Evolutionary conservation across 2,329 filamentous ascomycete genomes (phyloP), one percentile per base, ranked within the genome.

Genomic region (Ophiostoma sp.): DNA sequence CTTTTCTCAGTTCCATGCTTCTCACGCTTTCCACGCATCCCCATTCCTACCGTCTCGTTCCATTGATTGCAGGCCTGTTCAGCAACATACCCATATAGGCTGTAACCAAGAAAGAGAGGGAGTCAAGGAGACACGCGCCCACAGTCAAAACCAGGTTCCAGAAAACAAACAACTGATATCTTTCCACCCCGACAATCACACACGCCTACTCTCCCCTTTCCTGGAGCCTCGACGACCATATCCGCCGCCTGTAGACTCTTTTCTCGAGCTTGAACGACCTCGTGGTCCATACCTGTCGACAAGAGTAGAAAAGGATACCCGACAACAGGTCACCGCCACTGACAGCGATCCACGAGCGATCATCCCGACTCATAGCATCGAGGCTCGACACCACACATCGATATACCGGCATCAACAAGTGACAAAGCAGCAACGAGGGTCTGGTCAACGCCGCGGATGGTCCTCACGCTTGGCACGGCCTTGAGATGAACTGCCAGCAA

Each of bases 401-500:
- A 55, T 9, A 55, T n/a, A 36, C 28, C 57, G 19, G 36, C 59
- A 64, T 63, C 36, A n/a, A 15, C 36, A 39, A 45, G 36, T 45
- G 61, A 28, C 36, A 45, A 25, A 50, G 45, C 42, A 48, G 64
- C 42, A 11, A 8, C 25, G 28, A 28, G 42, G 22, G 25, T 6
- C 25, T 22, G 31, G 59, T 55, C 25, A 22, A 71, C 33, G 31
- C 50, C 31, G 50, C 73, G 66, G 31, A 75, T 72, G 57, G 50
- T 50, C n/a, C 17, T 17, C 9, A 33, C 72, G 64, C n/a, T 12
- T 31, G 48, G n/a, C 7, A 25, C 36, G 70, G 69, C 72, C 48
- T 69, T 75, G 76, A 72, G 55, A 75, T 76, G 76, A 73, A 52
- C 57, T 39, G 31, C 31, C 72, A 57, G 72, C 69, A n/a, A 77